phyloP scores from a whole-genome alignment of 805 yeast species.

The Zygotorulaspora danielsina region DNA sequence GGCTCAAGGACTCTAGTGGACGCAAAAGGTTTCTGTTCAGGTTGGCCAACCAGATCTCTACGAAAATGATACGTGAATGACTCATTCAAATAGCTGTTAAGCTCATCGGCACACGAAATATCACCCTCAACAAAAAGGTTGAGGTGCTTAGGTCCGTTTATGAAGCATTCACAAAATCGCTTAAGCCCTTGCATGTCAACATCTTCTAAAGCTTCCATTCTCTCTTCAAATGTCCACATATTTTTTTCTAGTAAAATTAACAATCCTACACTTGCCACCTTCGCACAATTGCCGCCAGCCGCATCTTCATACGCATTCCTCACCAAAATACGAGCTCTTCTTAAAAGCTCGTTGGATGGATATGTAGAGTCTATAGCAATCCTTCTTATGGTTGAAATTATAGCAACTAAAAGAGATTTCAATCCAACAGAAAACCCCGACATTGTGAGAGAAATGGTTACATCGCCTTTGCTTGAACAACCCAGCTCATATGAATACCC shows the following conservation, averaged over 20 bases:
- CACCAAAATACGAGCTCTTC: slow-evolving; percentile 45
- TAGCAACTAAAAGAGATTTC: slow-evolving; percentile 31
- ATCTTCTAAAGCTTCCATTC: slow-evolving; percentile 54
- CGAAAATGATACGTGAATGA: slow-evolving; percentile 29
- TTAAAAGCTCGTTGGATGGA: slow-evolving; percentile 37
- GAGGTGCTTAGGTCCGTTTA: slow-evolving; percentile 32
- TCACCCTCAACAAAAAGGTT: slow-evolving; percentile 54
- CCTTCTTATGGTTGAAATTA: slow-evolving; percentile 35
- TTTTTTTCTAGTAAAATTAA: slow-evolving; percentile 52
- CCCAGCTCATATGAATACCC: slow-evolving; percentile 55
- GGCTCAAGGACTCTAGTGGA: slow-evolving; percentile 37
- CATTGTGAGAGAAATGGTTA: slow-evolving; percentile 48
- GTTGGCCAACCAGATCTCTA: slow-evolving; percentile 3
- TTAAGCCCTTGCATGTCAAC: slow-evolving; percentile 39
- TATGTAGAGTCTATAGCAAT: slow-evolving; percentile 17
- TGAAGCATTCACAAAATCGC: slow-evolving; percentile 30
- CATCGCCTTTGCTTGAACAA: slow-evolving; percentile 53
- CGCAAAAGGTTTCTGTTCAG: neutral
- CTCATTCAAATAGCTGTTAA: slow-evolving; percentile 27
- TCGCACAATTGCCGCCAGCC: slow-evolving; percentile 42
- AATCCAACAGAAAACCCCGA: slow-evolving; percentile 50
- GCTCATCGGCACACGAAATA: slow-evolving; percentile 25
- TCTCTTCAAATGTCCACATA: slow-evolving; percentile 50
- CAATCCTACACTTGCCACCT: slow-evolving; percentile 47
- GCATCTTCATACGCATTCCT: slow-evolving; percentile 47